Base-by-base conservation (phyloP, 179 eudicot genomes). In the Camellia oleifera region DNA sequence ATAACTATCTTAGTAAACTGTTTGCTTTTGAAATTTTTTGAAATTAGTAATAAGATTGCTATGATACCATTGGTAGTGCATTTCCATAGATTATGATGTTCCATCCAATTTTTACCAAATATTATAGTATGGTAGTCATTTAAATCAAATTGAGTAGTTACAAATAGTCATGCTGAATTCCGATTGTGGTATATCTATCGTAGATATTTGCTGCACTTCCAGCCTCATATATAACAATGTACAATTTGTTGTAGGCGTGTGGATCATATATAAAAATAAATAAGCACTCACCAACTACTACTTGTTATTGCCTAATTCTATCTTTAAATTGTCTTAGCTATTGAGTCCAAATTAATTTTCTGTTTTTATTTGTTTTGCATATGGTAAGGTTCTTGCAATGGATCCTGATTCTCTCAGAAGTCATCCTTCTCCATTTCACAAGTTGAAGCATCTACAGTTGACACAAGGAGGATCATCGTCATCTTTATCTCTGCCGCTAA, bases 371-470 rank as follows among this genome's bases (percentile, higher is more conserved):
- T 68, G 50, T 68, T 42, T 68, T 14, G 40, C 18, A 14, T 68
- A 50, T 40, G 72, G 44, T 44, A 69, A 69, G 72, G 50, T 44
- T 44, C 72, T 69, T 12, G 53, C 53, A 44, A 69, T 69, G 72
- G 72, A 69, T 45, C 72, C 72, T 4, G 72, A 44, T 44, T 44
- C 26, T 40, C 53, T 69, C 7, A 69, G 15, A 17, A 69, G 45
- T 46, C 53, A 46, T 14, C 72, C 72, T 69, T 5, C 72, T 69
- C 72, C 53, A 44, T 69, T 69, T 69, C 4, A 4, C 40, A 32
- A 32, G 40, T 32, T 32, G 40, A 32, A 32, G 40, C 40, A 32
- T 32, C 40, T 32, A 32, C 40, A 32, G 40, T 32, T 32, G 40
- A 32, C 40, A 32, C 40, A 32, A 32, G 40, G 40, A 32, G 40